These are phyloP conservation scores for Chenopodium album DNA, from an alignment of 148 eudicot genomes.

Conservation along the genomic window DNA sequence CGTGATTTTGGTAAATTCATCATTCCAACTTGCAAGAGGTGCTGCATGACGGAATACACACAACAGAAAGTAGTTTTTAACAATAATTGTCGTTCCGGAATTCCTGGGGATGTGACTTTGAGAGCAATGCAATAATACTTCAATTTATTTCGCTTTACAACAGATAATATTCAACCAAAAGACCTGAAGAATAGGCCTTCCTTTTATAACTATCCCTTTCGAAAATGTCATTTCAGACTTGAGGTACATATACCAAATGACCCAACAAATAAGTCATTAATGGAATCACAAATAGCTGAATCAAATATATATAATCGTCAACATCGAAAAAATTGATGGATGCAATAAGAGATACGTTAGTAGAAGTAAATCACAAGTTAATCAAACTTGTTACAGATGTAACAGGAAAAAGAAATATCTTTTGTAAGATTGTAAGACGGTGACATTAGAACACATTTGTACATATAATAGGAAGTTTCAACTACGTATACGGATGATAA, in stretches of 20 bases:
- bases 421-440: background rate
- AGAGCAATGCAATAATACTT: background rate
- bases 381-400: background rate
- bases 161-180: background rate
- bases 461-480: background rate
- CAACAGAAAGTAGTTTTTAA: no score
- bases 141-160: background rate
- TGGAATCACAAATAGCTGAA: background rate
- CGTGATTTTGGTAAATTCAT: background rate
- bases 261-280: background rate
- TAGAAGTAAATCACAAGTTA: background rate
- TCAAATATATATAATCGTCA: background rate
- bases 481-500: background rate
- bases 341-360: background rate
- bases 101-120: no score
- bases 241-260: background rate
- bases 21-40: background rate
- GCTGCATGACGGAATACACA: background rate
- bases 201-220: background rate
- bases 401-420: background rate
- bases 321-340: background rate
- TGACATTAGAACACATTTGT: background rate
- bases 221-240: background rate
- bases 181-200: background rate
- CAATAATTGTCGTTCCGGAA: no score